Evolutionary conservation across 192 early-diverging fungal species (phyloP).

Genomic region (Pilobolus umbonatus): DNA sequence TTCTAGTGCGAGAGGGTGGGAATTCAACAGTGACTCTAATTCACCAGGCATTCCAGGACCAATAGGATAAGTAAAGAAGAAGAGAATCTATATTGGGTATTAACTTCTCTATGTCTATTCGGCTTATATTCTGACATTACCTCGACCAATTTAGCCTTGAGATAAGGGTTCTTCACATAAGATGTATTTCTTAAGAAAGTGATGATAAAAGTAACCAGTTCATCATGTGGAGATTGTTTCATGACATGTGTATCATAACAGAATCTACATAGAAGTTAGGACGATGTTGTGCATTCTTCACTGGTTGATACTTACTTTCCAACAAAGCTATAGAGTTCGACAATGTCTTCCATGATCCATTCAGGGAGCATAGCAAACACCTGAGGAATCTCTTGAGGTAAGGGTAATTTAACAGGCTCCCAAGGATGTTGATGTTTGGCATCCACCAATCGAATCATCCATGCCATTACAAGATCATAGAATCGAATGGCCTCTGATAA

Average conservation of each 20-base stretch:
- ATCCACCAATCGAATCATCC: conserved; percentile 75
- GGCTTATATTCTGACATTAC: no score
- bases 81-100: conserved; percentile 60
- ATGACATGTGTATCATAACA: conserved; percentile 42
- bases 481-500: conserved; percentile 68
- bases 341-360: conserved; percentile 87
- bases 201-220: conserved; percentile 66
- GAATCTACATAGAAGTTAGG: conserved; percentile 17
- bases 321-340: conserved; percentile 74
- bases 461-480: conserved; percentile 87
- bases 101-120: no score
- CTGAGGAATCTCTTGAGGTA: conserved; percentile 51
- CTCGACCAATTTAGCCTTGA: conserved; percentile 93
- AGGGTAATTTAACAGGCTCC: conserved; percentile 34
- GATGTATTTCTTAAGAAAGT: conserved; percentile 71
- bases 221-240: conserved; percentile 34
- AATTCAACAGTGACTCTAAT: conserved; percentile 59
- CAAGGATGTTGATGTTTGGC: conserved; percentile 43
- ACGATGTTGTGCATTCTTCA: not conserved
- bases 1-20: conserved; percentile 67
- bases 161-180: conserved; percentile 90
- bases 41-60: conserved; percentile 53
- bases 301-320: conserved; percentile 41
- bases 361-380: conserved; percentile 82
- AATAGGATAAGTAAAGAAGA: conserved; percentile 73